Base-by-base conservation (phyloP, 2,329 filamentous ascomycete species). In the Drechmeria coniospora region DNA sequence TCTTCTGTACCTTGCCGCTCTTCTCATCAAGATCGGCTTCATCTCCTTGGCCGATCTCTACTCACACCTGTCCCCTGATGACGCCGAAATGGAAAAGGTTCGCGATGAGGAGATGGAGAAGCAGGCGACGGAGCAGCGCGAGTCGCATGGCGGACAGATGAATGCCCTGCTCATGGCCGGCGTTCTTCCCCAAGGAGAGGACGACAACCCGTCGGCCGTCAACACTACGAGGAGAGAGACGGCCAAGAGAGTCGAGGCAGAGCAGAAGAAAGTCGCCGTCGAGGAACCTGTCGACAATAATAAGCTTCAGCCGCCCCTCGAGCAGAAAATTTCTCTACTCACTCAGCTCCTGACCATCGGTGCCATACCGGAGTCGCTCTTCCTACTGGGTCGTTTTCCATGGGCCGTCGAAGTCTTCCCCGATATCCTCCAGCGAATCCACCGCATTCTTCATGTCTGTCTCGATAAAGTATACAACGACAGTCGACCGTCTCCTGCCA, bases 11-110 rank as follows among this genome's bases (percentile, higher is more conserved):
- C 68, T 98, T 12, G 79, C 86, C 0, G 86, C 90, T 1, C 67
- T 95, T 19, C 68, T 98, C 17, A 86, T 98, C 55, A 98, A 98
- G 55, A 81, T 94, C 38, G 92, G 90, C 2, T 98, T 98, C 50
- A 82, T 98, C 33, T 94, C 90, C 2, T 60, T 98, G 6, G 68
- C 74, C 28, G 90, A 98, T 46, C 61, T 98, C 2, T 95, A 93
- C 49, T 77, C 84, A 11, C 90, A 98, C 49, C 66, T 98, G 1
- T 92, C 84, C 60, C 83, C 90, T 6, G 58, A 68, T 1, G 90
- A 95, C 38, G 74, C 82, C 18, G 64, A 73, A 4, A 95, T 98
- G 87, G 68, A 79, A 21, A 61, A 59, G 6, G 61, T 92, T 28
- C 75, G 71, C 36, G 65, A 72, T 22, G 71, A 74, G 38, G 74